Conservation (phyloP, 768 basidiomycete genomes). For the Mycena chlorophos region DNA sequence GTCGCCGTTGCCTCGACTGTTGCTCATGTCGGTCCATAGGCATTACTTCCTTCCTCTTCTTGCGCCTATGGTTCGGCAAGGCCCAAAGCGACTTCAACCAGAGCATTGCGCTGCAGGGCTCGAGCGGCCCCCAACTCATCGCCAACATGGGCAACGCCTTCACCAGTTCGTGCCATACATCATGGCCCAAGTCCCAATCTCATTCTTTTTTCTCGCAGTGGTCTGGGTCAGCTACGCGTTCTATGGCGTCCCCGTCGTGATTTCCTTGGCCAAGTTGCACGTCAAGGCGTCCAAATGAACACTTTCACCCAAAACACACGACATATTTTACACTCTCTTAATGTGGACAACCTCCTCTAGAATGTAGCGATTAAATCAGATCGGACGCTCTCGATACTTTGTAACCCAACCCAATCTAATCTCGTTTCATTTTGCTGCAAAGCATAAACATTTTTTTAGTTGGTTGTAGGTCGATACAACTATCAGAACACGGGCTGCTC, state of each 20-base stretch:
- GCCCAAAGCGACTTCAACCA: conserved; percentile 76
- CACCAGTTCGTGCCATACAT: conserved; percentile 53
- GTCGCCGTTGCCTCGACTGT: neutral
- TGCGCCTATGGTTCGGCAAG: conserved; percentile 82
- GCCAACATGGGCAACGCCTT: conserved; percentile 72
- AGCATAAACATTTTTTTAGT: neutral
- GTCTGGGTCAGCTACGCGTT: conserved; percentile 79
- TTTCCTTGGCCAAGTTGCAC: conserved; percentile 68
- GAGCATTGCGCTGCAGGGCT: conserved; percentile 53
- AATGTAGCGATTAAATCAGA: neutral
- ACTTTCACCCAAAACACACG: neutral
- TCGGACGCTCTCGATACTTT: conserved; percentile 9
- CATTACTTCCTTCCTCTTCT: conserved; percentile 64
- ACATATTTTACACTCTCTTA: neutral
- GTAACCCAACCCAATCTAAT: conserved; percentile 6
- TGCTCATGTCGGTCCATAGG: conserved; percentile 39
- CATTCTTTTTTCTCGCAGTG: conserved; percentile 46
- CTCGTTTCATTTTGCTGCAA: neutral
- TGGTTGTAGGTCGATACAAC: neutral
- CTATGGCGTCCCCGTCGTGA: conserved; percentile 66
- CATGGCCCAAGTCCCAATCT: neutral
- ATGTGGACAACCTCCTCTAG: neutral
- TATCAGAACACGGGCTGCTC: conserved; percentile 64
- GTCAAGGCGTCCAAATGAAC: conserved; percentile 48
- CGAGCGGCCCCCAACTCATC: conserved; percentile 56